Evolutionary conservation across 176 grass and related monocot genomes (phyloP), one percentile per base, ranked within the genome.

Genomic region (Hordeum marinum): DNA sequence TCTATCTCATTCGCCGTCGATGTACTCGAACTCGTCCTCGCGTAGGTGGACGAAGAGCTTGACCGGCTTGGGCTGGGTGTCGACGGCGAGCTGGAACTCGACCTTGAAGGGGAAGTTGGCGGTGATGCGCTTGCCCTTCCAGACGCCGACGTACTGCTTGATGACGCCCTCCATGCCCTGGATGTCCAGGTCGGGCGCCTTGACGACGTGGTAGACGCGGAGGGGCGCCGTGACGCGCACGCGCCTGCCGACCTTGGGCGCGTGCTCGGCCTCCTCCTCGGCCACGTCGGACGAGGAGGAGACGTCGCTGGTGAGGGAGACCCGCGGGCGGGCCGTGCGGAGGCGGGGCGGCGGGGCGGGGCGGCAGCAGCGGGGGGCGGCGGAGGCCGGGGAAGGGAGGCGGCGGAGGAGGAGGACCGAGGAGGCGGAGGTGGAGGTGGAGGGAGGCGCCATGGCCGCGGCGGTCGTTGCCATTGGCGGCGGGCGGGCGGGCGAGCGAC

Each of bases 21-120:
- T 75, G 87, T 92, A 94, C 88, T 99, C 97, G 73, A 99, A 99
- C 86, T 99, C 97, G 83, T 99, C 97, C 79, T 99, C 97, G 65
- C 87, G 88, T 23, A 99, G 93, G 82, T 99, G 97, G 26, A 79
- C 84, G 72, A 99, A 85, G 89, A 99, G 87, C 75, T 87, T 88
- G 80, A 94, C 90, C 6, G 94, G 94, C 74, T 92, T 95, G 52
- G 88, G 81, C 76, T 94, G 97, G 21, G 88, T 82, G 0, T 96
- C 92, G 8, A 94, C 75, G 36, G 12, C 3, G 85, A 99, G 10
- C 11, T 90, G 69, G 79, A 96, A 99, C 79, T 96, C 94, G 35
- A 99, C 79, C 90, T 99, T 99, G 85, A 89, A 99, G 2, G 97
- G 97, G 18, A 96, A 64, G 84, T 96, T 99, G 43, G 94, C 91